Evolutionary conservation across 2,329 filamentous ascomycete species (phyloP), one percentile per base, ranked within the genome.

Genomic region (Rhinocladiella mackenziei): DNA sequence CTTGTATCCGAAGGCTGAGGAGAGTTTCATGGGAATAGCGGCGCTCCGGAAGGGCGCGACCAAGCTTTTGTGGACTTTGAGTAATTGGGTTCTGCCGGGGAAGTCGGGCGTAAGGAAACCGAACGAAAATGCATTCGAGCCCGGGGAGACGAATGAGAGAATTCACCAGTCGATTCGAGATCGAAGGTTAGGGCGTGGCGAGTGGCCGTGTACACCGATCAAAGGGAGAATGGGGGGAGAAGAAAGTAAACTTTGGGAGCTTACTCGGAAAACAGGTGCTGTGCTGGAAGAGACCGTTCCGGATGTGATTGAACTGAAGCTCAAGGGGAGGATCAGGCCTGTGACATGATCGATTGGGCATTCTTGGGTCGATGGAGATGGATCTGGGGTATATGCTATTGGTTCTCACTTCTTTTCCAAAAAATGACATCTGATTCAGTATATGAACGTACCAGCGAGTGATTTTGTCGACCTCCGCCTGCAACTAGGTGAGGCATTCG

Each of bases 301-400:
- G 5, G 18, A 13, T 10, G 32, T 4, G 19, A 19, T 22, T 11
- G 32, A 35, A n/a, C 22, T 22, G 18, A 35, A 7, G 32, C 14
- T 35, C 17, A 35, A 35, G 32, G 32, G 32, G 9, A 35, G 15
- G 11, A 35, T 35, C 11, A 35, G 32, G 32, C 32, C 32, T 22
- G 32, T 35, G 9, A 19, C 30, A 5, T 32, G 28, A 30, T 26
- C 4, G 34, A 38, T 13, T 22, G 11, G 11, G n/a, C 4, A 11
- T 38, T 36, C 9, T 20, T 8, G 6, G 33, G n/a, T n/a, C n/a
- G n/a, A n/a, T n/a, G n/a, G n/a, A n/a, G n/a, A n/a, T n/a, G n/a
- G n/a, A n/a, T n/a, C n/a, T n/a, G n/a, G n/a, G n/a, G n/a, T n/a
- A n/a, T n/a, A n/a, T n/a, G n/a, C n/a, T n/a, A n/a, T n/a, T n/a